Evolutionary conservation across 257 asterid species (phyloP), one percentile per base, ranked within the genome.

Genomic region (Eucommia ulmoides): DNA sequence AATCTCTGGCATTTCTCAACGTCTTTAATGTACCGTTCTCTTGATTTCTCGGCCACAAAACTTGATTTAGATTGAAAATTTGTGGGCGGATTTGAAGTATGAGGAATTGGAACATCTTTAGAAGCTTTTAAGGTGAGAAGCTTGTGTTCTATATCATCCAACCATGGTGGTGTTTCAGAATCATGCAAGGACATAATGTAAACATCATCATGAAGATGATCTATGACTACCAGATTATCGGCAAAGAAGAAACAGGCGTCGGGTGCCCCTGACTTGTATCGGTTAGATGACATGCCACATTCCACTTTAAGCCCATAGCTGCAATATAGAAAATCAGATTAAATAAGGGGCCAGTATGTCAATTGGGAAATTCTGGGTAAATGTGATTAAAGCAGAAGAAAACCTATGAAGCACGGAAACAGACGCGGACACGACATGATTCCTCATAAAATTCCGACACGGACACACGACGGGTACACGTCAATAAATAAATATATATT

Each of bases 171-270:
- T 24, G 69, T 66, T 41, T 22, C 61, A 24, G 56, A 57, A 7
- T 86, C 82, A 15, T 67, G 61, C 61, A 91, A 26, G 44, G 95
- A 83, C 73, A 81, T 21, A 24, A 68, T 24, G 53, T 86, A 91
- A 42, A 91, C 58, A 59, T 81, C 86, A 55, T 66, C 87, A 41
- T 42, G 64, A 20, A 67, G 82, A 68, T 91, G 99, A 74, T 91
- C 99, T 23, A 91, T 74, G 50, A 74, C 96, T 24, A 86, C 63
- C 48, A 86, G 62, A 56, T 86, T 91, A 67, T 91, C 99, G 9
- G 94, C 21, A 49, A 91, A 91, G 93, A 83, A 91, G 61, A 91
- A 78, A 72, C 99, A 91, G 49, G 99, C 99, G 63, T 91, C 99
- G 1, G 99, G 99, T 53, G 80, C 62, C 51, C 64, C 74, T 26